phyloP scores from a whole-genome alignment of 192 early-diverging fungal genomes.

The Mortierella claussenii region DNA sequence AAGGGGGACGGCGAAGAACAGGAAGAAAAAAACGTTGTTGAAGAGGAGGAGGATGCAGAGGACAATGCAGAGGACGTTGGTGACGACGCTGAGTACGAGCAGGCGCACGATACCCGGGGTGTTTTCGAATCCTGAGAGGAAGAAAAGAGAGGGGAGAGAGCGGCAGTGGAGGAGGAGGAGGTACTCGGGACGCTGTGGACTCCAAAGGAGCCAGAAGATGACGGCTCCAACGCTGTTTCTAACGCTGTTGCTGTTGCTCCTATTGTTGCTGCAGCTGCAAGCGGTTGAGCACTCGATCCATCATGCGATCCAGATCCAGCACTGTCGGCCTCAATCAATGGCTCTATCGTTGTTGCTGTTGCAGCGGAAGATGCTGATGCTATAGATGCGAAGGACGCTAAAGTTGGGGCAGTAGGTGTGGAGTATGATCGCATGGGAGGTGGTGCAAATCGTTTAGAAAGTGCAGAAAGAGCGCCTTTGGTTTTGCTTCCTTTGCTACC shows the following conservation, averaged over 20 bases:
- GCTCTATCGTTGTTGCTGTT: too few species aligned
- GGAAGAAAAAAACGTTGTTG: not conserved
- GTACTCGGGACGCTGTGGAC: conserved; percentile 28
- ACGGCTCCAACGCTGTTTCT: conserved; percentile 1
- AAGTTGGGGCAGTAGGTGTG: not conserved
- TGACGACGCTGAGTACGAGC: conserved; percentile 20
- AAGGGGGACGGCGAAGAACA: conserved; percentile 17
- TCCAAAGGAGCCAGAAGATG: conserved; percentile 12
- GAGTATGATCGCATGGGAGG: conserved; percentile 16
- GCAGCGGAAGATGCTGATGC: not conserved
- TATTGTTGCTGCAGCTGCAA: too few species aligned
- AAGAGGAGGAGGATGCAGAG: not conserved
- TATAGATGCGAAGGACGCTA: not conserved
- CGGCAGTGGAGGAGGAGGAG: too few species aligned
- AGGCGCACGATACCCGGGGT: conserved; percentile 16
- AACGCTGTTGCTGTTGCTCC: too few species aligned
- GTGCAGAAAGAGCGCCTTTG: conserved; percentile 20
- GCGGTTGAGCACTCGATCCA: not conserved
- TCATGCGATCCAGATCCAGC: not conserved
- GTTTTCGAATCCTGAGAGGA: conserved; percentile 10
- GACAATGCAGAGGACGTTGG: conserved; percentile 10
- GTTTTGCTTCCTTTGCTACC: conserved; percentile 3
- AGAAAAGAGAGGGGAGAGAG: too few species aligned
- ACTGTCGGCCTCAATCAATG: too few species aligned
- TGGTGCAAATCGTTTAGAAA: conserved; percentile 28